These are phyloP conservation scores for Yamadazyma sp. DNA, from an alignment of 805 yeast genomes.

Conservation along the genomic window DNA sequence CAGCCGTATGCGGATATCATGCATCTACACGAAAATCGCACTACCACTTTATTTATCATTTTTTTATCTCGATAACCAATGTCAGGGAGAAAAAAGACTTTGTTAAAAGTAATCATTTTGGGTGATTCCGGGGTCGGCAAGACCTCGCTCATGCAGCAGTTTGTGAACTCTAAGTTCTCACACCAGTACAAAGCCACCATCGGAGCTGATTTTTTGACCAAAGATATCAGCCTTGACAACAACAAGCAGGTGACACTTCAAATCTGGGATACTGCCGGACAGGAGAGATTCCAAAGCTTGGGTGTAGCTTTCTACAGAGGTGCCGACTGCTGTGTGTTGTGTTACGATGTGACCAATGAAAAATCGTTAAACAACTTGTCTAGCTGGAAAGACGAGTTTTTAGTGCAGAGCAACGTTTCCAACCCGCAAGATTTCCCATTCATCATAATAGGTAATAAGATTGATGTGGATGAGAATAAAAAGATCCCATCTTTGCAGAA, in stretches of 20 bases:
- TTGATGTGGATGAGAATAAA: conserved; percentile 90
- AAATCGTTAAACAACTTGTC: conserved; percentile 88
- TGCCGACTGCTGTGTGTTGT: conserved; percentile 96
- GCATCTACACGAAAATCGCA: too few species aligned
- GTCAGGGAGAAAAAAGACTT: conserved; percentile 71
- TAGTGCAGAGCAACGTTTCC: conserved; percentile 87
- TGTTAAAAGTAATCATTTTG: conserved; percentile 82
- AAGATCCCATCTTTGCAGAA: conserved; percentile 61
- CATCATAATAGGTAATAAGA: conserved; percentile 91
- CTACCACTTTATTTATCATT: too few species aligned
- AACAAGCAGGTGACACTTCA: conserved; percentile 79
- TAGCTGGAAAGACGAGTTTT: conserved; percentile 93
- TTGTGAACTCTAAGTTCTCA: conserved; percentile 89
- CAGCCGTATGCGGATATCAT: too few species aligned
- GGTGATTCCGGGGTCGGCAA: conserved; percentile 99
- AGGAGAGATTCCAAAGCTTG: conserved; percentile 92
- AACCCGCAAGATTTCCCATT: conserved; percentile 97
- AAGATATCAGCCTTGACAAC: conserved; percentile 84
- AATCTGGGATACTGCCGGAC: conserved; percentile 99
- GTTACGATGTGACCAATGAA: conserved; percentile 92
- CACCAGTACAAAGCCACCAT: conserved; percentile 97
- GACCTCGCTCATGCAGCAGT: conserved; percentile 95
- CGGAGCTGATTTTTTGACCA: conserved; percentile 95
- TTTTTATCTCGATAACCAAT: too few species aligned
- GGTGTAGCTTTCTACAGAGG: conserved; percentile 98